Evolutionary conservation across 140 eudicot species (phyloP).

Genomic region (Cichorium intybus): DNA sequence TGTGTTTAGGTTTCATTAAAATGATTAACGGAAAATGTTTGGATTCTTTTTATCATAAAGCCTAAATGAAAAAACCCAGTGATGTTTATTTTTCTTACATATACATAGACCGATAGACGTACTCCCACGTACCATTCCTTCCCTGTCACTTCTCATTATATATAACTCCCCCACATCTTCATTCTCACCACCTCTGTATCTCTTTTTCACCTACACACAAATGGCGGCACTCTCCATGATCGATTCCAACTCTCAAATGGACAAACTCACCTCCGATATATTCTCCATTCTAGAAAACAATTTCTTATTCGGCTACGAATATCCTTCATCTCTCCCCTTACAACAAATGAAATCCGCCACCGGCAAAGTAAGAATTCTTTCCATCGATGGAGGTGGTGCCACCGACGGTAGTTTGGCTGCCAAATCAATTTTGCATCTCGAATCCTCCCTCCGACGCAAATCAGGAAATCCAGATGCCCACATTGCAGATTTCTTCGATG

Average conservation of each 20-base stretch:
- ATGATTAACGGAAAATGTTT: too few relatives aligned
- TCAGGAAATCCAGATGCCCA: constrained; percentile 50
- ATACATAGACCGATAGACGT: too few relatives aligned
- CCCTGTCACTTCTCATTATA: constrained; percentile 7
- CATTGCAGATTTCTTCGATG: constrained; percentile 67
- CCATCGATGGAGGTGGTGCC: constrained; percentile 55
- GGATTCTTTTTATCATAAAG: too few relatives aligned
- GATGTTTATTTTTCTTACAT: too few relatives aligned
- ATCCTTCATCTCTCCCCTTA: constrained; percentile 6
- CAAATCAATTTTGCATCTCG: constrained; percentile 36
- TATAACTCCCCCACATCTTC: constrained; percentile 18
- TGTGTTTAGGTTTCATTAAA: too few relatives aligned
- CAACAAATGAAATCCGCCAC: constrained; percentile 7
- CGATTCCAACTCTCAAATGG: constrained; percentile 31
- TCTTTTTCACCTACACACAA: constrained; percentile 2
- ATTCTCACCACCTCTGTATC: constrained; percentile 16
- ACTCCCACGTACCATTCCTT: too few relatives aligned
- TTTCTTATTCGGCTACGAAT: constrained; percentile 49
- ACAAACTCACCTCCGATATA: constrained; percentile 55
- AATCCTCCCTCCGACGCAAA: constrained; percentile 37
- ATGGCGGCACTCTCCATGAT: constrained; percentile 35
- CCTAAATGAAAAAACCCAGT: too few relatives aligned
- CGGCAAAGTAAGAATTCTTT: constrained; percentile 53
- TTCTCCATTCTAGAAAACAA: constrained; percentile 68
- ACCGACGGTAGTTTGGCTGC: constrained; percentile 54